Percentiles rank a stretch among this genome's conserved stretches.
phyloP scores from a whole-genome alignment of 768 basidiomycete species.

The Leucosporidium yakuticum region DNA sequence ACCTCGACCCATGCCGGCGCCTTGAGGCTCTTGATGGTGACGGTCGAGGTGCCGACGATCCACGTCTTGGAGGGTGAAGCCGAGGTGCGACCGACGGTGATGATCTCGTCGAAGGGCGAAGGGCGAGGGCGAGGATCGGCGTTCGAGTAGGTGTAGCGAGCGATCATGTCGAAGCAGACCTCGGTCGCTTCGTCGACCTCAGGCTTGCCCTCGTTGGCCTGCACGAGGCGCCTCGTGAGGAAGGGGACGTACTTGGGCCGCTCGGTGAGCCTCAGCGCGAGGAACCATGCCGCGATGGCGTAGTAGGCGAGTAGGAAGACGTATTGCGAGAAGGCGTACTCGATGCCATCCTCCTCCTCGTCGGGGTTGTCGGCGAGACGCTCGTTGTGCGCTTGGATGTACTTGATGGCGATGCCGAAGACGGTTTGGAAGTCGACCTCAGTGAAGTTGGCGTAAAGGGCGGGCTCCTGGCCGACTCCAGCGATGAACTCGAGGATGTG shows the following conservation, averaged over 20 bases:
- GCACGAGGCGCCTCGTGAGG: constrained; percentile 75
- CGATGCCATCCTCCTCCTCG: constrained; percentile 48
- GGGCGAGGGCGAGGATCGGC: constrained; percentile 83
- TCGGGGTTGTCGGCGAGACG: constrained; percentile 22
- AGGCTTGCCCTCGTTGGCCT: constrained; percentile 70
- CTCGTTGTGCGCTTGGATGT: constrained; percentile 73
- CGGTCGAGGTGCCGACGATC: constrained; percentile 73
- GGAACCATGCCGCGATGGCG: constrained; percentile 84
- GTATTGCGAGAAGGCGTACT: constrained; percentile 55
- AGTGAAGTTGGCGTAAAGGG: constrained; percentile 81
- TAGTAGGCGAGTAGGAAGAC: constrained; percentile 39
- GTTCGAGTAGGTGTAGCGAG: constrained; percentile 86
- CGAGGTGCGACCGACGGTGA: constrained; percentile 52
- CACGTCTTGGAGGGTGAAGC: constrained; percentile 48
- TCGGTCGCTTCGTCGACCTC: constrained; percentile 83
- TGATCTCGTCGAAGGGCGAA: constrained; percentile 69
- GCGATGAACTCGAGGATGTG: constrained; percentile 89
- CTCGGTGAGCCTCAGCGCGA: constrained; percentile 74
- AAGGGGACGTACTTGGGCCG: constrained; percentile 73
- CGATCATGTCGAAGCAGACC: constrained; percentile 96
- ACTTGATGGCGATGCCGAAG: constrained; percentile 87
- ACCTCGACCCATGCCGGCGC: constrained; percentile 85
- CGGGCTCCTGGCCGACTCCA: constrained; percentile 72
- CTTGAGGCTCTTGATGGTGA: constrained; percentile 69
- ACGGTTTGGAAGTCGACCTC: constrained; percentile 86